These are phyloP conservation scores for Puccinellia tenuiflora DNA, from an alignment of 176 grass and related monocot species.

Conservation along the genomic window DNA sequence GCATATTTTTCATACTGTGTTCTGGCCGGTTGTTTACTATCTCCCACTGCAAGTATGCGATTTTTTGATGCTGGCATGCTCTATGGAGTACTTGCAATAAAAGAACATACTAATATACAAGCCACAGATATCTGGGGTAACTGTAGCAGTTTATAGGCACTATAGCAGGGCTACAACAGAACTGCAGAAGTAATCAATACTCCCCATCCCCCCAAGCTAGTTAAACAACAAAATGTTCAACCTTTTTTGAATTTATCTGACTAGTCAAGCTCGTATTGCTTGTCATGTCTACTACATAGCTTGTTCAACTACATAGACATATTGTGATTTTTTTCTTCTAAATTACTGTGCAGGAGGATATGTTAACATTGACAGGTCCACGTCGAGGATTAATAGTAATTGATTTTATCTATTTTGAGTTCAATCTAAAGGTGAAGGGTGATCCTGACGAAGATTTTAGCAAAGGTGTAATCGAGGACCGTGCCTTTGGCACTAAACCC, in stretches of 20 bases:
- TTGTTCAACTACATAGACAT: not conserved
- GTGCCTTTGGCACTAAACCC: not conserved
- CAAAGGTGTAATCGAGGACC: not conserved
- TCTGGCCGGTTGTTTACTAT: too few species aligned
- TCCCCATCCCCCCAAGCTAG: not conserved
- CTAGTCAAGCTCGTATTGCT: not conserved
- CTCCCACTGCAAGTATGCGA: too few species aligned
- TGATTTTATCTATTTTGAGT: not conserved
- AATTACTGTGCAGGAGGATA: not conserved
- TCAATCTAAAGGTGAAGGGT: not conserved
- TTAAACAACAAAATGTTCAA: not conserved
- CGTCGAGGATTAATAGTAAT: not conserved
- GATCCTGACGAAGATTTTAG: not conserved
- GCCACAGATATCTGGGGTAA: not conserved
- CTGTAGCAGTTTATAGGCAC: not conserved
- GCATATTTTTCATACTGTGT: too few species aligned
- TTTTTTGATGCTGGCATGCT: too few species aligned
- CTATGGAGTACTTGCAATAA: not conserved
- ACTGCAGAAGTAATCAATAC: not conserved
- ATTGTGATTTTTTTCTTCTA: not conserved
- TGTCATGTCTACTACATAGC: not conserved
- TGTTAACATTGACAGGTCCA: not conserved
- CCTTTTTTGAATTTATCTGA: not conserved
- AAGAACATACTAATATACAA: not conserved
- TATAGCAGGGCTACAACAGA: not conserved